Evolutionary conservation across 2,329 filamentous ascomycete species (phyloP), one percentile per base, ranked within the genome.

Genomic region (Periconia sp.): DNA sequence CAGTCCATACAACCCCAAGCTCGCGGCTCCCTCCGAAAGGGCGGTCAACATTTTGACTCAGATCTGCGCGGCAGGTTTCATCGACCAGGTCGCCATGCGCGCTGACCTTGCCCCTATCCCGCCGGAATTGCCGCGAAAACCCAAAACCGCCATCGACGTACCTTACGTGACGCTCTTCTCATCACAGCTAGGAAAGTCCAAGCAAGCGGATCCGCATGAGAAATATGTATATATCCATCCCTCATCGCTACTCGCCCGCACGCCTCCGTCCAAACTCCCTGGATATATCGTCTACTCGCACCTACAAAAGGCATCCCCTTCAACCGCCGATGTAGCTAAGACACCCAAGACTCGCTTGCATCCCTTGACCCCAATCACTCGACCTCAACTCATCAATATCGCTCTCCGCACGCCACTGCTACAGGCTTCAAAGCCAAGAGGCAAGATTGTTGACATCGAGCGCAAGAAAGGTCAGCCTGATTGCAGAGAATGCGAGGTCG

Each of bases 1-100:
- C 22, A 50, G 52, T 6, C 61, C 66, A 4, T 78, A 75, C 53
- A 57, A 72, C 22, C 39, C 73, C 5, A 48, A 79, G 72, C 54
- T 92, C 73, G 70, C 81, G 66, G 65, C 84, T 64, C 74, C 80
- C 75, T 81, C 82, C 0, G 74, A 84, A 5, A 87, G 85, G 54
- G 86, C 69, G 62, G 76, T 95, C 19, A 85, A 85, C 33, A 84
- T 89, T 1, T 77, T 99, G 19, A 95, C 95, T 68, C 89, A 96
- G 65, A 95, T 97, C 73, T 85, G 89, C 16, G 89, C 92, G 0
- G 87, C 90, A 0, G 94, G 92, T 1, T 97, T 96, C 73, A 84
- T 97, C 61, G 94, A 99, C 70, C 88, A 96, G 56, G 82, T 99
- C 28, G 94, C 94, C 32, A 91, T 97, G 56, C 88, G 94, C 47